Evolutionary conservation across 2,329 filamentous ascomycete species (phyloP).

Genomic region (Clarireedia homoeocarpa): DNA sequence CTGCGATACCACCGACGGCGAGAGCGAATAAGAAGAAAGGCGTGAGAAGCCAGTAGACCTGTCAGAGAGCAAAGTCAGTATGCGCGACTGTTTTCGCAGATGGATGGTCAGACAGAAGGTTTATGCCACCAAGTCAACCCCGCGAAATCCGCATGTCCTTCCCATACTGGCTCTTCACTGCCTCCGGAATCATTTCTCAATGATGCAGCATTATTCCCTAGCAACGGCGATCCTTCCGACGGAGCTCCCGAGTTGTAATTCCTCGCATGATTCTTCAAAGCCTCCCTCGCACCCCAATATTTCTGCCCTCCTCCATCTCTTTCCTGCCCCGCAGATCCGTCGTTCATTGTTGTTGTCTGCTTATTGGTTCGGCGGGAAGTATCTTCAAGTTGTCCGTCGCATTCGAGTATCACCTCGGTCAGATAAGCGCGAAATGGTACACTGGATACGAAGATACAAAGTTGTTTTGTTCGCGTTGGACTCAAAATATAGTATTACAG

Average conservation of each 20-base stretch:
- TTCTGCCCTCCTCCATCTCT: neutral
- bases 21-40: conserved; percentile 77
- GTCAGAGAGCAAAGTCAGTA: neutral
- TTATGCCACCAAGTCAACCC: conserved; percentile 53
- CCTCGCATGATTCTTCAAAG: conserved; percentile 18
- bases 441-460: too few species aligned
- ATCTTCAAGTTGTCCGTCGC: neutral
- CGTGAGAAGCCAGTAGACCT: conserved; percentile 77
- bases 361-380: neutral
- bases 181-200: conserved; percentile 2
- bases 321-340: neutral
- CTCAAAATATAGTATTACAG: neutral
- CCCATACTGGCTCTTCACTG: conserved; percentile 33
- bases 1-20: conserved; percentile 77
- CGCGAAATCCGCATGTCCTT: conserved; percentile 48
- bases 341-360: conserved; percentile 2
- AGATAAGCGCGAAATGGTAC: too few species aligned
- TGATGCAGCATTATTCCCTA: conserved; percentile 15
- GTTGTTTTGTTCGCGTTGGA: neutral
- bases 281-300: conserved; percentile 21
- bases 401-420: neutral
- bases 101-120: conserved; percentile 46
- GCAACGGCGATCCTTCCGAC: conserved; percentile 19
- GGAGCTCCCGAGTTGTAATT: conserved; percentile 7
- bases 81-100: neutral